phyloP scores from a whole-genome alignment of 202 grass and related monocot species.

The Panicum virgatum region DNA sequence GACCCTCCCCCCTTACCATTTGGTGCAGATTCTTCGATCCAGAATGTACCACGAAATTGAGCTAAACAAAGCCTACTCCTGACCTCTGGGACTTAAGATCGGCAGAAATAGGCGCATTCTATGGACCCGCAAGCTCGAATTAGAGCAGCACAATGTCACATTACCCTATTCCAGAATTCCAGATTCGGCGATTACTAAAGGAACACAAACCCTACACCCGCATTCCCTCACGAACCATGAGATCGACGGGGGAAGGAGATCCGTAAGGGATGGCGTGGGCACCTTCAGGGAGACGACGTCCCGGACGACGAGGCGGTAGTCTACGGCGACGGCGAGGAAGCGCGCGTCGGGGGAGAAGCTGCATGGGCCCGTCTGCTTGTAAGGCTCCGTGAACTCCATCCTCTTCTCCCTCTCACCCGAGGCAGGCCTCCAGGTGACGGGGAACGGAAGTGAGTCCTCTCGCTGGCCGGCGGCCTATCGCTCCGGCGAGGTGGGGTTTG shows the following conservation, averaged over 20 bases:
- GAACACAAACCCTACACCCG: constrained; percentile 27
- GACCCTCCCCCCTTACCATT: not conserved
- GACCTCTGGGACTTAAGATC: not conserved
- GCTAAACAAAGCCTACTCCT: constrained; percentile 19
- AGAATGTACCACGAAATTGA: not conserved
- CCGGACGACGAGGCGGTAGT: constrained; percentile 86
- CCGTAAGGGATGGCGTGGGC: not conserved
- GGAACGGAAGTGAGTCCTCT: not conserved
- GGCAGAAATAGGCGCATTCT: not conserved
- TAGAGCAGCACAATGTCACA: constrained; percentile 2
- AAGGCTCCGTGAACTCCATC: constrained; percentile 92
- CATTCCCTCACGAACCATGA: constrained; percentile 6
- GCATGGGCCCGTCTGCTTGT: constrained; percentile 84
- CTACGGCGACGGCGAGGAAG: constrained; percentile 74
- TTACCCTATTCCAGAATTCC: not conserved
- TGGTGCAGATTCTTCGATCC: constrained; percentile 2
- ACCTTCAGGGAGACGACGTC: constrained; percentile 90
- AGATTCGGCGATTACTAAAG: constrained; percentile 35
- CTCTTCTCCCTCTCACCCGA: not conserved
- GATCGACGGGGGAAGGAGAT: not conserved
- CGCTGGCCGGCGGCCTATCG: constrained; percentile 1
- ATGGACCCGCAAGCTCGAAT: constrained; percentile 8
- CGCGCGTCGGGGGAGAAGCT: constrained; percentile 88
- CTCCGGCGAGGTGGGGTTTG: constrained; percentile 38
- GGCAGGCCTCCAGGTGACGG: not conserved